Conservation (phyloP, 2,329 filamentous ascomycete species). For the Thyridium curvatum region DNA sequence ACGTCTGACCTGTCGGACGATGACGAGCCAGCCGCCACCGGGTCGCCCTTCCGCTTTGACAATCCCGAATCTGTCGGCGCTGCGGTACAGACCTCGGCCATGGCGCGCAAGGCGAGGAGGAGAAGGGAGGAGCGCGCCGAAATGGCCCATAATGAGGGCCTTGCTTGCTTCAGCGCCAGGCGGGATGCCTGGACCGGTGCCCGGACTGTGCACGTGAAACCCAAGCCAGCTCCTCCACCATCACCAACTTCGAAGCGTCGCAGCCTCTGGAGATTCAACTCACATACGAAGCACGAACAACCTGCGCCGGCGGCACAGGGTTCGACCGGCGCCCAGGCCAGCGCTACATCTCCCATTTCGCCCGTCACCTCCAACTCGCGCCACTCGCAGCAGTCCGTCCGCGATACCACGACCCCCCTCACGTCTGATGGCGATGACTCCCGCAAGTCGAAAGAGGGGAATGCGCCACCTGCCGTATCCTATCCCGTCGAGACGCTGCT, state of each 20-base stretch:
- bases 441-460: constrained; percentile 7
- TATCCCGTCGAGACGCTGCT: constrained; percentile 58
- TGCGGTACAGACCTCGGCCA: constrained; percentile 30
- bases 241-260: constrained; percentile 39
- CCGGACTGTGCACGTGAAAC: constrained; percentile 47
- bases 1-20: constrained; percentile 50
- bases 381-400: constrained; percentile 15
- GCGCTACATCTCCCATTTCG: constrained; percentile 11
- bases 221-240: constrained; percentile 32
- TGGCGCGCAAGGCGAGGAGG: constrained; percentile 47
- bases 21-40: constrained; percentile 24
- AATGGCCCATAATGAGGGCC: constrained; percentile 71
- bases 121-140: constrained; percentile 56
- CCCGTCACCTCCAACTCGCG: constrained; percentile 16
- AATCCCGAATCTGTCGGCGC: constrained; percentile 39
- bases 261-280: constrained; percentile 38
- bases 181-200: constrained; percentile 85
- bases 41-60: constrained; percentile 46
- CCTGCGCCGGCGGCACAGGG: constrained; percentile 10
- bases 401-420: constrained; percentile 9
- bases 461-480: constrained; percentile 9
- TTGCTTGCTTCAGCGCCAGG: constrained; percentile 71
- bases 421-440: constrained; percentile 22
- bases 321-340: background rate
- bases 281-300: constrained; percentile 30